Evolutionary conservation across 2,329 filamentous ascomycete genomes (phyloP), one percentile per base, ranked within the genome.

Genomic region (Ophiocordyceps robertsii): DNA sequence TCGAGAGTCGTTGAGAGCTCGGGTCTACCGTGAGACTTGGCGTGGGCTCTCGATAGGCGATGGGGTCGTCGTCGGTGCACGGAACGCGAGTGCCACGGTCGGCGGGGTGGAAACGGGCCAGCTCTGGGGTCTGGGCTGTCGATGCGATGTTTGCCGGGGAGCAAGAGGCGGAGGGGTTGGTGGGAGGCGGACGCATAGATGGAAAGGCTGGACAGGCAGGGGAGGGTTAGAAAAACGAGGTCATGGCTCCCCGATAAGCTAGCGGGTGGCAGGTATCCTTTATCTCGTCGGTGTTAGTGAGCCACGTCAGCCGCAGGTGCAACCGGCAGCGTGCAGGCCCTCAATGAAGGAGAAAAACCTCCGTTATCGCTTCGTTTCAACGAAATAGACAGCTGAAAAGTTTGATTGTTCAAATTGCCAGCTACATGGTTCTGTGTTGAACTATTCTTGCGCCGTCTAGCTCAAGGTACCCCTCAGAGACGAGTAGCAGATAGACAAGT

Each of bases 211-310:
- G 33, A 19, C 44, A 37, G 48, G 40, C 27, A 39, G 38, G 44
- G 44, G 13, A 29, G 30, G 11, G 17, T 36, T 14, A n/a, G 33
- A 36, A 43, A 44, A 47, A 51, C 39, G 41, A 47, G 49, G 49
- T 51, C 47, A 43, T 43, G 35, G 39, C 33, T 37, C 31, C 38
- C 42, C 46, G 40, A 41, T 40, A 41, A 40, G 46, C 45, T 53
- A 51, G 46, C 48, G 45, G 30, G 14, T 14, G 30, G 27, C 14
- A 31, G 31, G 44, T 48, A 43, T 35, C 29, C 37, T 13, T 29
- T 16, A 9, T 17, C 6, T 2, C 31, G 4, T 14, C 9, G n/a
- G 9, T 11, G 33, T 17, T 36, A 36, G 16, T 10, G 9, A 36
- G 16, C 12, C 1, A 6, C 9, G 17, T 10, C 9, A 36, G 13